Conservation (phyloP, 1,284 basidiomycete genomes). For the Phylloporus sp. region DNA sequence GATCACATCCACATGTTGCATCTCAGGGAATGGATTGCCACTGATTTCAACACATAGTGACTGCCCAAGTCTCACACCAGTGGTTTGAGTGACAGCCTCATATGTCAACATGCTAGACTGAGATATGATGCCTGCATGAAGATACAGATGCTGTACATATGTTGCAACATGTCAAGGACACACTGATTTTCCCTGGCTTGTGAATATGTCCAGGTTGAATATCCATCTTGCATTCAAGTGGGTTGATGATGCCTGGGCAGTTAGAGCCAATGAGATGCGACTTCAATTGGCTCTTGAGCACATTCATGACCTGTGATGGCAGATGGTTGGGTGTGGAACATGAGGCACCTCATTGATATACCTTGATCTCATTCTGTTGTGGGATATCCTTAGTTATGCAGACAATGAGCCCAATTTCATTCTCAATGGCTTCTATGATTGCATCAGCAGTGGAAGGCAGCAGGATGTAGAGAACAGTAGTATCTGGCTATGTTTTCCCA, state of each 20-base stretch:
- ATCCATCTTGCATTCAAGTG: slow-evolving; percentile 98
- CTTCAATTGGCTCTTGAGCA: slow-evolving; percentile 93
- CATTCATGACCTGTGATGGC: slow-evolving; percentile 81
- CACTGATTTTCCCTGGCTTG: slow-evolving; percentile 92
- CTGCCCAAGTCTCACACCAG: slow-evolving; percentile 94
- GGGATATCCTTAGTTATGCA: slow-evolving; percentile 98
- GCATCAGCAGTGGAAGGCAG: slow-evolving; percentile 93
- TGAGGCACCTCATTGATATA: slow-evolving; percentile 39
- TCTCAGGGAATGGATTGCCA: slow-evolving; percentile 99
- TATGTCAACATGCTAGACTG: slow-evolving; percentile 95
- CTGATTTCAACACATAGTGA: slow-evolving; percentile 98
- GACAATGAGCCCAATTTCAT: slow-evolving; percentile 95
- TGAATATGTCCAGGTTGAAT: slow-evolving; percentile 99
- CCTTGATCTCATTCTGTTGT: slow-evolving; percentile 93
- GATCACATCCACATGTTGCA: slow-evolving; percentile 94
- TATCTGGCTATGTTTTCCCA: slow-evolving; percentile 82
- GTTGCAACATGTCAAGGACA: slow-evolving; percentile 26
- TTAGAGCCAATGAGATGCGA: slow-evolving; percentile 97
- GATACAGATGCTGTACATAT: slow-evolving; percentile 1
- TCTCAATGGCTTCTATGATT: slow-evolving; percentile 97
- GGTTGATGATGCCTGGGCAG: slow-evolving; percentile 98
- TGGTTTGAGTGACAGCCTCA: slow-evolving; percentile 94
- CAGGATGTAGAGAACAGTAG: slow-evolving; percentile 94
- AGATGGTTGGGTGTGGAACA: slow-evolving; percentile 3
- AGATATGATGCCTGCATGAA: slow-evolving; percentile 85